Percentiles rank a stretch among this genome's conserved stretches.
Evolutionary conservation across 352 stramenopile genomes (phyloP).

Genomic region (Phytophthora constricta): DNA sequence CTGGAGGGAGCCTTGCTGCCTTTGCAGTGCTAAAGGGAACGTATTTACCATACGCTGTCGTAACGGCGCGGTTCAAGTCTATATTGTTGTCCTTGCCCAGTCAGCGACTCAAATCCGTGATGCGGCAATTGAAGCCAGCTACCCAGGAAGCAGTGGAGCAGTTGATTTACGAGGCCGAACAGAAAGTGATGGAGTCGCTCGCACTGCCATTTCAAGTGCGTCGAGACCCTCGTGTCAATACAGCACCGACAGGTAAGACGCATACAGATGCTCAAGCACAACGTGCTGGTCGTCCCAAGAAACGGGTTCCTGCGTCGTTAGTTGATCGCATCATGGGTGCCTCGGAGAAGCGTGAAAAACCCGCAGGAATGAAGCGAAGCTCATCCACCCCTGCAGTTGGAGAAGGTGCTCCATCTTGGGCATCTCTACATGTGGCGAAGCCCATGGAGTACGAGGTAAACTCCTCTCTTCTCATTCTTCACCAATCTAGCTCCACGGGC

Average conservation of each 20-base stretch:
- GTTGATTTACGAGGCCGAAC: slow-evolving; percentile 44
- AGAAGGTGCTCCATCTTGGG: slow-evolving; percentile 47
- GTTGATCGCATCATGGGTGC: slow-evolving; percentile 27
- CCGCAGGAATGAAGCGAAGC: slow-evolving; percentile 27
- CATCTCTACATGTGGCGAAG: slow-evolving; percentile 51
- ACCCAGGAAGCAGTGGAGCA: slow-evolving; percentile 42
- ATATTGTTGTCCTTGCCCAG: slow-evolving; percentile 56
- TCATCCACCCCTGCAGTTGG: slow-evolving; percentile 28
- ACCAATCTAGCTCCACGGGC: slow-evolving; percentile 41
- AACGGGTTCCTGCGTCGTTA: slow-evolving; percentile 18
- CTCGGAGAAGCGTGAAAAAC: slow-evolving; percentile 21
- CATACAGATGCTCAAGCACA: neutral
- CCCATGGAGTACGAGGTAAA: slow-evolving; percentile 69
- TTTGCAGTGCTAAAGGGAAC: slow-evolving; percentile 42
- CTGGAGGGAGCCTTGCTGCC: slow-evolving; percentile 40
- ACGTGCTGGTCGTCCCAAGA: slow-evolving; percentile 12
- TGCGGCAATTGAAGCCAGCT: slow-evolving; percentile 44
- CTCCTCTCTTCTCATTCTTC: slow-evolving; percentile 60
- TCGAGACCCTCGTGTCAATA: slow-evolving; percentile 23
- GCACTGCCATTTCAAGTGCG: slow-evolving; percentile 33
- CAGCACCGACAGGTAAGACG: slow-evolving; percentile 17
- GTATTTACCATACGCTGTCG: slow-evolving; percentile 42
- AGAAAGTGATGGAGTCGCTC: slow-evolving; percentile 41
- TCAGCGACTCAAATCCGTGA: slow-evolving; percentile 61
- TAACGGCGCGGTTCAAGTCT: slow-evolving; percentile 62